A percentile compares a stretch with the other conserved stretches of the same genome.
These are phyloP conservation scores for Chernovozyma sophiae-reginae DNA, from an alignment of 1,139 yeast genomes.

Conservation along the genomic window DNA sequence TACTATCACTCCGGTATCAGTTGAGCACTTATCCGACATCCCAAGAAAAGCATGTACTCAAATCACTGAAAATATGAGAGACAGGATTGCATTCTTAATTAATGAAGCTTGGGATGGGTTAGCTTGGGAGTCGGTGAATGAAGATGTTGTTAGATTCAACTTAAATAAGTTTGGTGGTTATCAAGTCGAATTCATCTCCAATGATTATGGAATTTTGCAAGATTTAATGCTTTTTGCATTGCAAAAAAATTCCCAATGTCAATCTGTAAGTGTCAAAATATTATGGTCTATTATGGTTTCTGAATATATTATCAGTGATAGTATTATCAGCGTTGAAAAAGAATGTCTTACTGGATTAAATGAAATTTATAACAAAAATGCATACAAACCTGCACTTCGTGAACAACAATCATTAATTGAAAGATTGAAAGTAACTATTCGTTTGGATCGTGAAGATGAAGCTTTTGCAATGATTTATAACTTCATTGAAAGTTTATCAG, in stretches of 20 bases:
- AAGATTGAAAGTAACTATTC: slow-evolving; percentile 47
- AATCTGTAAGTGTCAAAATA: slow-evolving; percentile 61
- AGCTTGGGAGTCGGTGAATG: slow-evolving; percentile 64
- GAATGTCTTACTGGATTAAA: slow-evolving; percentile 62
- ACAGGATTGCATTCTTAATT: slow-evolving; percentile 53
- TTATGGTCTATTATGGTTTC: slow-evolving; percentile 70
- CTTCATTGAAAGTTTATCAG: slow-evolving; percentile 55
- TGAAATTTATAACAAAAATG: slow-evolving; percentile 56
- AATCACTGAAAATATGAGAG: slow-evolving; percentile 63
- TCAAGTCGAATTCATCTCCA: slow-evolving; percentile 64
- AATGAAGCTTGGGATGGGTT: slow-evolving; percentile 69
- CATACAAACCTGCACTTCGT: slow-evolving; percentile 50
- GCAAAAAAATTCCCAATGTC: slow-evolving; percentile 63
- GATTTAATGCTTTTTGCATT: slow-evolving; percentile 67
- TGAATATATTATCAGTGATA: slow-evolving; percentile 60
- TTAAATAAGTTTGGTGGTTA: slow-evolving; percentile 64
- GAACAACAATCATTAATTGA: slow-evolving; percentile 56
- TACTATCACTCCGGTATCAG: slow-evolving; percentile 53
- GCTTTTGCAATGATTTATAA: slow-evolving; percentile 51
- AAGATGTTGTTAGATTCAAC: slow-evolving; percentile 59
- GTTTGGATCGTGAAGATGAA: slow-evolving; percentile 65
- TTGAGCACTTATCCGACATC: slow-evolving; percentile 64
- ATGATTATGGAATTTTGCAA: slow-evolving; percentile 56
- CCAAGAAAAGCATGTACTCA: slow-evolving; percentile 69
- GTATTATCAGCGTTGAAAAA: slow-evolving; percentile 56